Base-by-base conservation (phyloP, 225 moss, liverwort and hornwort species). In the Sphagnum contortum region DNA sequence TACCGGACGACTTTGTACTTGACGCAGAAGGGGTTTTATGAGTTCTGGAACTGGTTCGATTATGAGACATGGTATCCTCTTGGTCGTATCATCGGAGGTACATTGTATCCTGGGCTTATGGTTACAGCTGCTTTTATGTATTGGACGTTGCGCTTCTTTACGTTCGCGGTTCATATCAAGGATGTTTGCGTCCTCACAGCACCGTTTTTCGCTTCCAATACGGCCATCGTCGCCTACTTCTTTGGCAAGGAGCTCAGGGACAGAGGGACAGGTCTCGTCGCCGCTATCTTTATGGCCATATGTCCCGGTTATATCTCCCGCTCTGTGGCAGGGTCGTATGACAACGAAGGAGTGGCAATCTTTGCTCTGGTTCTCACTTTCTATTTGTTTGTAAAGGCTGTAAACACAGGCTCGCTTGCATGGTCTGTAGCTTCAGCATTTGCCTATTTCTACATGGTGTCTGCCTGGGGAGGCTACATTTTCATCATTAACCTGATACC, bases 21-120 rank as follows among this genome's bases (percentile, higher is more conserved):
- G 60, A 93, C 98, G 11, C 68, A 98, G 85, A 98, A 91, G 75
- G 93, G 93, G 49, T 98, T 98, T 61, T 93, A 89, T 54, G 93
- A 98, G 80, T 98, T 98, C 59, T 98, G 98, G 98, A 98, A 98
- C 71, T 98, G 98, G 98, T 98, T 98, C 8, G 98, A 98, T 49
- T 98, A 92, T 8, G 98, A 98, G 82, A 98, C 93, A 58, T 98
- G 98, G 98, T 93, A 98, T 52, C 98, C 98, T 2, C 76, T 98
- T 4, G 98, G 93, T 5, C 87, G 98, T 81, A 98, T 98, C 77
- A 89, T 98, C 3, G 98, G 98, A 5, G 98, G 98, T 50, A 98
- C 98, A 3, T 53, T 98, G 64, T 98, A 98, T 67, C 98, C 98
- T 46, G 98, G 98, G 50, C 85, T 98, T 9, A 98, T 98, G 98